phyloP scores from a whole-genome alignment of 2,329 filamentous ascomycete species.

The Dothistroma pini region DNA sequence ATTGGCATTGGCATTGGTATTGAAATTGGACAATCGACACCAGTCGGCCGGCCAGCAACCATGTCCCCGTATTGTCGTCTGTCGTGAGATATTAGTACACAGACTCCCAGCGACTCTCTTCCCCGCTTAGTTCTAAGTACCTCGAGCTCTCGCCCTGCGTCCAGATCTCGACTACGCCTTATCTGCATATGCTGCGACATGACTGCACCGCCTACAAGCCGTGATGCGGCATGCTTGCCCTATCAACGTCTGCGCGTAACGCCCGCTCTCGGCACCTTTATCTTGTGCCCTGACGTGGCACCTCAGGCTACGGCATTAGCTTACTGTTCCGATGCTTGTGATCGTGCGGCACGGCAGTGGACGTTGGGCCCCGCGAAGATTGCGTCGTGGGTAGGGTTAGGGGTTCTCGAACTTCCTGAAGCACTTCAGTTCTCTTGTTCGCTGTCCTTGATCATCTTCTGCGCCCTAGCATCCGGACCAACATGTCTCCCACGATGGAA shows the following conservation, averaged over 20 bases:
- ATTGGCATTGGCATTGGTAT: no score
- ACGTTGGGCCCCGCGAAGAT: not conserved
- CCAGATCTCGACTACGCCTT: not conserved
- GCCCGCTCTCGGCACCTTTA: not conserved
- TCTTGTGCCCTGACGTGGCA: not conserved
- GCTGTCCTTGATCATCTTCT: not conserved
- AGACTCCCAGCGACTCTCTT: not conserved
- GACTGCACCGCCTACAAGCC: not conserved
- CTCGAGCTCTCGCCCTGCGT: not conserved
- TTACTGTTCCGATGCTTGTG: not conserved
- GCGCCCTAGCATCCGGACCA: not conserved
- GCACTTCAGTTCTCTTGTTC: not conserved
- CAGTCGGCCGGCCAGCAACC: not conserved
- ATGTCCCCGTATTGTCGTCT: not conserved
- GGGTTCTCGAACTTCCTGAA: not conserved
- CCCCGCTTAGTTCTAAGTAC: no score
- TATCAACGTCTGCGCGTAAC: not conserved
- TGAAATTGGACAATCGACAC: no score
- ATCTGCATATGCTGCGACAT: not conserved
- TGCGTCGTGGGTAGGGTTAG: not conserved
- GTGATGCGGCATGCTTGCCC: not conserved
- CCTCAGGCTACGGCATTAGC: not conserved
- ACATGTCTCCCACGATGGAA: not conserved
- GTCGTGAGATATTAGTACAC: not conserved
- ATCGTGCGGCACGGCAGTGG: not conserved